Base-by-base conservation (phyloP, 495 filamentous ascomycete genomes). In the Penicillium parvum region DNA sequence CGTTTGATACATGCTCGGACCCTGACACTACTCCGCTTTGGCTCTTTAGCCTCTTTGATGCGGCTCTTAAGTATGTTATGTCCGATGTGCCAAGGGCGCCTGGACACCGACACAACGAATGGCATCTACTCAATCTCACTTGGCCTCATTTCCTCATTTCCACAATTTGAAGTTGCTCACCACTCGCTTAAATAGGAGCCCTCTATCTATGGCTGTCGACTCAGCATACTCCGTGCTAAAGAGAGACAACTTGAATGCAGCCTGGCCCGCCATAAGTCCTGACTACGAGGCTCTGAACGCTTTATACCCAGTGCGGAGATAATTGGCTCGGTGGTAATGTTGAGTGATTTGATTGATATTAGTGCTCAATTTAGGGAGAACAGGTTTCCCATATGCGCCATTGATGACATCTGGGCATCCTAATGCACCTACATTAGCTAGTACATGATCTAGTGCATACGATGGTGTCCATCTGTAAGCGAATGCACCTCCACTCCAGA, bases 21-120 rank as follows among this genome's bases (percentile, higher is more conserved):
- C 23, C n/a, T 49, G 27, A 39, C 6, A 10, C 46, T 29, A 41
- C 15, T 10, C 16, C 36, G 10, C 9, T 6, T 40, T 40, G 29
- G 36, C n/a, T 27, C 33, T 27, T 22, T 32, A 45, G 43, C 43
- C 39, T 43, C 47, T 39, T 43, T 38, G 17, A 55, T 55, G 52
- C 47, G 52, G 52, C 52, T 55, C 52, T 55, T 47, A 32, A 18
- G 38, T 4, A 39, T 37, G n/a, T n/a, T n/a, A n/a, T n/a, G n/a
- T n/a, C n/a, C n/a, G n/a, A n/a, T 27, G 33, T 34, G 43, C 41
- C 29, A 46, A 39, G 49, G 35, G 28, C 38, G 41, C 36, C 19
- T 37, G 32, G 27, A 23, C 26, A 4, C 1, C 21, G n/a, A n/a
- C n/a, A n/a, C n/a, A n/a, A n/a, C n/a, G n/a, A n/a, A n/a, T n/a